These are phyloP conservation scores for Apiotrichum siamense DNA, from an alignment of 1,284 basidiomycete genomes.

Conservation along the genomic window DNA sequence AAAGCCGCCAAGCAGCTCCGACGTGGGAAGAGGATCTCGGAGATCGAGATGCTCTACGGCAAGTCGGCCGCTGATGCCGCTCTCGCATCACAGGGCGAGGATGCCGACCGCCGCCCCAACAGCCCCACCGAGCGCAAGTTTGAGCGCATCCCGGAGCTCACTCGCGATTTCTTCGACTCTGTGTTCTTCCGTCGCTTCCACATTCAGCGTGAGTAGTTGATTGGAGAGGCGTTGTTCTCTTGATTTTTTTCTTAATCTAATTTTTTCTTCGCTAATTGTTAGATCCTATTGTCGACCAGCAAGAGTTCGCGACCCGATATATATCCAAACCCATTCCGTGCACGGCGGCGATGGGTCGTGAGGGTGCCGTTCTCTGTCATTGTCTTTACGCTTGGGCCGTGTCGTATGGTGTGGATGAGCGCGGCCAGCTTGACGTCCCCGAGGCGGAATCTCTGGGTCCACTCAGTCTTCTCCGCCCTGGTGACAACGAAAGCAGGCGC, in stretches of 20 bases:
- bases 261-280: not conserved
- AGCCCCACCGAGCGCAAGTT: conserved; percentile 17
- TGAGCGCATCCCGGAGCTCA: conserved; percentile 53
- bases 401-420: conserved; percentile 75
- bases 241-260: not conserved
- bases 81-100: conserved; percentile 22
- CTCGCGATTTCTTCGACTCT: conserved; percentile 70
- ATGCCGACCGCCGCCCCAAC: conserved; percentile 7
- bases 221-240: not conserved
- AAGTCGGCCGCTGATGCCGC: conserved; percentile 33
- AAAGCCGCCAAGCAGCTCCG: conserved; percentile 78
- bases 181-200: conserved; percentile 74
- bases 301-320: conserved; percentile 65
- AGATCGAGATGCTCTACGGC: conserved; percentile 55
- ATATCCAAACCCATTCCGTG: conserved; percentile 42
- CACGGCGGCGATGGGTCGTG: conserved; percentile 56
- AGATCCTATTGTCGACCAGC: conserved; percentile 52
- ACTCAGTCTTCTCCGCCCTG: conserved; percentile 16
- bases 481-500: conserved; percentile 38
- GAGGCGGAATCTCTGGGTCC: conserved; percentile 22
- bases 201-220: conserved; percentile 61
- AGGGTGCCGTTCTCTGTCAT: conserved; percentile 47
- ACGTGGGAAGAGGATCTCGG: conserved; percentile 73
- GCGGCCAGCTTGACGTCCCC: conserved; percentile 51
- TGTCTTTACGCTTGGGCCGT: conserved; percentile 74